Percentiles rank a stretch among this genome's conserved stretches.
Evolutionary conservation across 805 yeast species (phyloP).

Genomic region (Cyberlindnera euphorbiiphila): DNA sequence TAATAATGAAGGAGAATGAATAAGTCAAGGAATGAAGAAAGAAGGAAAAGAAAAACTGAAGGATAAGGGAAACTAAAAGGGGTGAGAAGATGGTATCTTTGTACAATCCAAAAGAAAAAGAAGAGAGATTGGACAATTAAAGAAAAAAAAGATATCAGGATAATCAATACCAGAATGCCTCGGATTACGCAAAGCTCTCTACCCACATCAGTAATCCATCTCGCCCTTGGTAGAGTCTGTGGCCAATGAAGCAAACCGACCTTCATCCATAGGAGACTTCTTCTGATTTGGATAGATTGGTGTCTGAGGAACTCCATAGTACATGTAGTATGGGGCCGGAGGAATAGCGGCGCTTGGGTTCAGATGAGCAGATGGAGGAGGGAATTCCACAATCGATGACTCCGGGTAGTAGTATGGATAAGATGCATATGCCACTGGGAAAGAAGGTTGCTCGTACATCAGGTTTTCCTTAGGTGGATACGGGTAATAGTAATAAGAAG

Average conservation of each 20-base stretch:
- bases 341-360: conserved; percentile 16
- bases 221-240: conserved; percentile 2
- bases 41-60: too few relatives aligned
- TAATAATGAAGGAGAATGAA: too few relatives aligned
- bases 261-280: neutral
- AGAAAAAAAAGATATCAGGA: neutral
- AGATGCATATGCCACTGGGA: conserved; percentile 21
- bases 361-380: conserved; percentile 13
- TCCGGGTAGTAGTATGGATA: conserved; percentile 27
- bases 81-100: too few relatives aligned
- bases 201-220: conserved; percentile 8
- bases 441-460: conserved; percentile 27
- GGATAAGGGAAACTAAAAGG: too few relatives aligned
- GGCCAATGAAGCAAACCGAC: conserved; percentile 1
- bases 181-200: too few relatives aligned
- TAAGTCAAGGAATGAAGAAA: too few relatives aligned
- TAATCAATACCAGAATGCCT: neutral
- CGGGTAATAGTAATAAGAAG: conserved; percentile 30
- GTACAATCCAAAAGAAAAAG: too few relatives aligned
- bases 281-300: conserved; percentile 9
- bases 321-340: conserved; percentile 31
- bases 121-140: too few relatives aligned
- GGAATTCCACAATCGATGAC: conserved; percentile 20
- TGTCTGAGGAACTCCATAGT: conserved; percentile 26
- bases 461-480: conserved; percentile 27